These are phyloP conservation scores for Helotiales sp. DNA, from an alignment of 2,329 filamentous ascomycete species.

Conservation along the genomic window DNA sequence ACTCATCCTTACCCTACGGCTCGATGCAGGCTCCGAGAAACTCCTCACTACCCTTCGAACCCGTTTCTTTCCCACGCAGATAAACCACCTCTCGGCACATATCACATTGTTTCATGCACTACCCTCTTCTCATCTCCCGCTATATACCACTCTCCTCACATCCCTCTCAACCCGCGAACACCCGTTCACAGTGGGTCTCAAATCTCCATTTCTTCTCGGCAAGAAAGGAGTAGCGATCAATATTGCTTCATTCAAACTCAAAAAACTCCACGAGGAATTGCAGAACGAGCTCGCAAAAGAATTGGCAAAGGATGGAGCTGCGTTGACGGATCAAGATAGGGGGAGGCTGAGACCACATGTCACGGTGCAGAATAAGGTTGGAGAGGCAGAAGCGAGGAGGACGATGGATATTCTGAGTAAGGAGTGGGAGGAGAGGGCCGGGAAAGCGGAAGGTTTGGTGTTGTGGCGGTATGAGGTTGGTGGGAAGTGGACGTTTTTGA, in stretches of 20 bases:
- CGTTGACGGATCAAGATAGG: slow-evolving; percentile 11
- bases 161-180: neutral
- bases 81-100: slow-evolving; percentile 13
- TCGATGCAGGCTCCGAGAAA: slow-evolving; percentile 3
- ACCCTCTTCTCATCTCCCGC: neutral
- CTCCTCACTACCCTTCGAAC: slow-evolving; percentile 5
- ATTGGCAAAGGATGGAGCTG: neutral
- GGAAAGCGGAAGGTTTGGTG: slow-evolving; percentile 3
- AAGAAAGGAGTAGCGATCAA: slow-evolving; percentile 6
- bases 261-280: neutral
- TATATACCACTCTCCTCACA: neutral
- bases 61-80: neutral
- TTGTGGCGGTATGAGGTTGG: slow-evolving; percentile 15
- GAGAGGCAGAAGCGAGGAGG: slow-evolving; percentile 2
- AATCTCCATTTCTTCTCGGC: slow-evolving; percentile 4
- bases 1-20: slow-evolving; percentile 10
- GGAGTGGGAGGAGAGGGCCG: neutral
- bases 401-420: slow-evolving; percentile 1
- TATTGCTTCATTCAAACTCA: neutral
- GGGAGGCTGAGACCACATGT: slow-evolving; percentile 7
- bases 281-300: neutral
- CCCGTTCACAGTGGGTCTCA: slow-evolving; percentile 7
- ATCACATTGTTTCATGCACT: slow-evolving; percentile 14
- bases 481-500: slow-evolving; percentile 10
- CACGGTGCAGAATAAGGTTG: slow-evolving; percentile 12